Base-by-base conservation (phyloP, 768 basidiomycete species). In the Rhizopogon vesiculosus region DNA sequence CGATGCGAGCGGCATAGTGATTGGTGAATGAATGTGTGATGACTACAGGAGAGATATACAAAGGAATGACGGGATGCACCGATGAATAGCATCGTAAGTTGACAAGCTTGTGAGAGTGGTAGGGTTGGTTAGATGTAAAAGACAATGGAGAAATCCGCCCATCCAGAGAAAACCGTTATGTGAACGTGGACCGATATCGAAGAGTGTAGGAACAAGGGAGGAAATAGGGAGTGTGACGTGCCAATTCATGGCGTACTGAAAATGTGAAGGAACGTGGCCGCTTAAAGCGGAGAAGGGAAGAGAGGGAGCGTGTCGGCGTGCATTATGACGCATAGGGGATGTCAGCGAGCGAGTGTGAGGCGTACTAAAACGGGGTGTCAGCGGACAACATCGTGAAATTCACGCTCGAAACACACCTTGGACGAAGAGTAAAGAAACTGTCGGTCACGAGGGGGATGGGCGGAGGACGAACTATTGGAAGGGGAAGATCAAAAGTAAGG, bases 71-170 rank as follows among this genome's bases (percentile, higher is more conserved):
- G 12, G 41, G 50, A 56, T 50, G 22, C 4, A 25, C 16, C n/a
- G 10, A 5, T 28, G 22, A 45, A 41, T 49, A 29, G 45, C 56
- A 53, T 44, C n/a, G 39, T 29, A 28, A 25, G 12, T 35, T 16
- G 39, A 54, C 22, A 25, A 35, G 18, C 41, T 54, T 16, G 19
- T 31, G 50, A 51, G 3, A 33, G 19, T 29, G 45, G 60, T 53
- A 25, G 25, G 42, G 56, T 59, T 54, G 19, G 55, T 58, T 9
- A 31, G 45, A 41, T 7, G 10, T 16, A 40, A 45, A 45, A 43
- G 8, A 33, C 16, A 9, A 16, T 39, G 39, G 3, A 67, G 53
- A 33, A 53, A 56, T 38, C 28, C 55, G 46, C 19, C 38, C 38
- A 44, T 53, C 31, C 5, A 7, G 3, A 6, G 33, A 39, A 44